These are phyloP conservation scores for Leonotis leonurus DNA, from an alignment of 257 asterid genomes.

Conservation along the genomic window DNA sequence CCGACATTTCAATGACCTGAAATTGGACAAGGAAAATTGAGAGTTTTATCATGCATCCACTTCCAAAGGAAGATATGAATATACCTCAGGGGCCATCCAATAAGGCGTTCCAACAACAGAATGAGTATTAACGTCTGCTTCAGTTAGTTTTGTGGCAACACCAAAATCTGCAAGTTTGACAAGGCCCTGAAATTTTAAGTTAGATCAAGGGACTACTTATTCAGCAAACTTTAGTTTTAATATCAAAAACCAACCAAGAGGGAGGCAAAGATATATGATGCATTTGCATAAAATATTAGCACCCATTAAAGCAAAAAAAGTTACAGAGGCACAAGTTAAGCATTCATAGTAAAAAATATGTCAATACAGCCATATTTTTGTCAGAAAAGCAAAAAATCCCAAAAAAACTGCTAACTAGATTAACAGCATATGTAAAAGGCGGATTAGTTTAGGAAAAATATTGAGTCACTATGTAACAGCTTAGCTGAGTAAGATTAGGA, in stretches of 20 bases:
- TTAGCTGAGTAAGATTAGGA: background rate
- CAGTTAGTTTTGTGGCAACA: constrained; percentile 93
- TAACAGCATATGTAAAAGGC: background rate
- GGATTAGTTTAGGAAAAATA: background rate
- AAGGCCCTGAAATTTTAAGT: constrained; percentile 77
- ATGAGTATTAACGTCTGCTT: constrained; percentile 88
- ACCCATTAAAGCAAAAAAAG: background rate
- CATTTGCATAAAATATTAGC: background rate
- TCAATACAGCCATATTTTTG: background rate
- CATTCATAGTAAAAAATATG: background rate
- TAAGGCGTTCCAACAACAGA: constrained; percentile 99
- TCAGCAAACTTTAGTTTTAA: constrained; percentile 1
- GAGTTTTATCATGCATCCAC: constrained; percentile 8
- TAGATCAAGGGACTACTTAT: constrained; percentile 24
- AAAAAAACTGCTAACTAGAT: background rate
- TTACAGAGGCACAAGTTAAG: background rate
- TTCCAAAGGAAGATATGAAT: background rate
- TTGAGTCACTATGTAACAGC: background rate
- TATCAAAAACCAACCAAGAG: background rate
- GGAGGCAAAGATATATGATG: background rate
- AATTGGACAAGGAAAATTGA: constrained; percentile 14
- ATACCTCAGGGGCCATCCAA: constrained; percentile 99
- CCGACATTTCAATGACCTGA: constrained; percentile 99
- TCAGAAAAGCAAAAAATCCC: background rate
- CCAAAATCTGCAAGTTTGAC: constrained; percentile 99